Conservation (phyloP, 73 alveolate genomes). For the Stentor roeselii region DNA sequence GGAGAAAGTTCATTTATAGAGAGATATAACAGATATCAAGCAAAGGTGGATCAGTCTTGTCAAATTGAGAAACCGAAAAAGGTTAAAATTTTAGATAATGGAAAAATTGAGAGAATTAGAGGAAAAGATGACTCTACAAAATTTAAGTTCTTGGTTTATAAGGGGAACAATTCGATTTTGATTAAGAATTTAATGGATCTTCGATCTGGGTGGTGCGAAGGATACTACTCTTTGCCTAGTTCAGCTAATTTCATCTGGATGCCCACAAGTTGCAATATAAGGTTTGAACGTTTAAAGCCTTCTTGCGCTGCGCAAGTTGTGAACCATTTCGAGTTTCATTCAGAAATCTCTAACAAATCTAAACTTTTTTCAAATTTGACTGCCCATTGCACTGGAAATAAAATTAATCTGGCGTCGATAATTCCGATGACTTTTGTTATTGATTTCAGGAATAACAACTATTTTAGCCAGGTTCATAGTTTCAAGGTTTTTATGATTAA, state of each 20-base stretch:
- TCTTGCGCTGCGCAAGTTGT: conserved; percentile 45
- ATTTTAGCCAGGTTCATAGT: conserved; percentile 27
- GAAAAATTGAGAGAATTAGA: too few species aligned
- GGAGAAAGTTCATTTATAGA: background rate
- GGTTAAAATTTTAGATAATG: too few species aligned
- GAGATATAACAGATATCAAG: too few species aligned
- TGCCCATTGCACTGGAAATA: conserved; percentile 23
- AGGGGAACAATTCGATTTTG: conserved; percentile 1
- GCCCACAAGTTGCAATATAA: conserved; percentile 68
- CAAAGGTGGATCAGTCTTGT: too few species aligned
- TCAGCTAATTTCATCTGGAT: conserved; percentile 73
- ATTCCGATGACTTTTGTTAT: conserved; percentile 46
- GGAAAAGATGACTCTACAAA: background rate
- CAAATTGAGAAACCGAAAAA: too few species aligned
- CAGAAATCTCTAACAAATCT: conserved; percentile 77
- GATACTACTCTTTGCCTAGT: background rate
- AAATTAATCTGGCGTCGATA: conserved; percentile 25
- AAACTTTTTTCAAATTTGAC: conserved; percentile 75
- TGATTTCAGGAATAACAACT: conserved; percentile 29
- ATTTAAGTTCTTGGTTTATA: background rate
- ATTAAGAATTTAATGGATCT: background rate
- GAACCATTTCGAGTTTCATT: conserved; percentile 96
- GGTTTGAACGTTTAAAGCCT: conserved; percentile 60
- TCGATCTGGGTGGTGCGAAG: conserved; percentile 7
- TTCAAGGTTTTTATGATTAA: conserved; percentile 40